phyloP scores from a whole-genome alignment of 805 yeast species.

The Hanseniaspora nectarophila region DNA sequence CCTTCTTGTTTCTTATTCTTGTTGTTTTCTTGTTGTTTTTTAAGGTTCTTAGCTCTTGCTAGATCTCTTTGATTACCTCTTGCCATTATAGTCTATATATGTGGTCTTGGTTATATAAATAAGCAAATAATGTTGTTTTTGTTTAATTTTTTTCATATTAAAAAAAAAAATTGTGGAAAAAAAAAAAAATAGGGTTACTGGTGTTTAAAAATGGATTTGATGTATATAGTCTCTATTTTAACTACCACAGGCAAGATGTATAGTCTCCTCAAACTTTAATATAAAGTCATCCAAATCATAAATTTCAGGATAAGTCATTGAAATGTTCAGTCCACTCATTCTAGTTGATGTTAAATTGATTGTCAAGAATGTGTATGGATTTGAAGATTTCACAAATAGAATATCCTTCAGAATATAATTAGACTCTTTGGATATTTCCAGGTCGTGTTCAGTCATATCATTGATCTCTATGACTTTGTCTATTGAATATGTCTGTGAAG shows the following conservation, averaged over 20 bases:
- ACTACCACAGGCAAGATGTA: constrained; percentile 17
- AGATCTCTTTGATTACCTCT: constrained; percentile 95
- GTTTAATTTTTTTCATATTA: not conserved
- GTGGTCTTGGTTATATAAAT: not conserved
- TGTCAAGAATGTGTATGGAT: constrained; percentile 22
- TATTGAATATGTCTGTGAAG: constrained; percentile 13
- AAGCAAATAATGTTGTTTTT: not conserved
- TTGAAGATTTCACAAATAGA: constrained; percentile 22
- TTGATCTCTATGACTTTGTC: constrained; percentile 22
- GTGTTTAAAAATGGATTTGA: not conserved
- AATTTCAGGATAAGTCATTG: constrained; percentile 24
- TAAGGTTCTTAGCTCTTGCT: constrained; percentile 77
- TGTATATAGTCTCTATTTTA: too few species aligned
- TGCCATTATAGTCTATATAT: constrained; percentile 45
- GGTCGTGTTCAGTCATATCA: constrained; percentile 21
- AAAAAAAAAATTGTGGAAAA: not conserved
- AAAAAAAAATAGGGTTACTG: not conserved
- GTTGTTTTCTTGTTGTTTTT: constrained; percentile 57
- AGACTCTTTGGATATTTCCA: constrained; percentile 2
- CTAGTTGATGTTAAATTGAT: constrained; percentile 21
- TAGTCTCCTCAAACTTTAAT: constrained; percentile 24
- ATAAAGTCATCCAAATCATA: constrained; percentile 24
- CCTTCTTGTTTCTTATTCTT: constrained; percentile 59
- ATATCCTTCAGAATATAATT: constrained; percentile 19
- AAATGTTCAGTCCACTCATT: constrained; percentile 21